These are phyloP conservation scores for Hyaloraphidium curvatum DNA, from an alignment of 192 early-diverging fungal species.

Conservation along the genomic window DNA sequence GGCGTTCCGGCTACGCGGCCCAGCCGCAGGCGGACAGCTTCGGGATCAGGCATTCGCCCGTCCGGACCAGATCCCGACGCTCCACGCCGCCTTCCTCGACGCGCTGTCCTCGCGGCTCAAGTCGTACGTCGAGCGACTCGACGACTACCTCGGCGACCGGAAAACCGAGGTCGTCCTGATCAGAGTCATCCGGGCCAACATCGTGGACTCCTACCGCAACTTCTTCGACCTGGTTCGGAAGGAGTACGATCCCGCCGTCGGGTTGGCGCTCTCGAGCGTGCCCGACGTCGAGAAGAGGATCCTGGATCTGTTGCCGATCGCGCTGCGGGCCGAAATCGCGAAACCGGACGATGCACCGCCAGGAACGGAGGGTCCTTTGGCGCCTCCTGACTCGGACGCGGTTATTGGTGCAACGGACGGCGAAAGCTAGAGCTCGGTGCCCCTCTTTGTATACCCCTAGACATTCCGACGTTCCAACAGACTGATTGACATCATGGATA, in stretches of 20 bases:
- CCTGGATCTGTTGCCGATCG: too few species aligned
- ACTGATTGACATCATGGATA: too few species aligned
- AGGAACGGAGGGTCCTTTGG: too few species aligned
- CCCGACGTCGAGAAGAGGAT: too few species aligned
- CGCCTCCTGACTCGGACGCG: too few species aligned
- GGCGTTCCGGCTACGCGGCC: slow-evolving; percentile 25
- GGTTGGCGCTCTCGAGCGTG: too few species aligned
- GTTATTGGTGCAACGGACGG: too few species aligned
- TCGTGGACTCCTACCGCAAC: slow-evolving; percentile 24
- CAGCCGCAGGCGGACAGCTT: slow-evolving; percentile 16
- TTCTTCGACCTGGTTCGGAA: slow-evolving; percentile 21
- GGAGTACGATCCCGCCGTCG: neutral
- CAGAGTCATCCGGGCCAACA: slow-evolving; percentile 42
- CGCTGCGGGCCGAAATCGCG: too few species aligned
- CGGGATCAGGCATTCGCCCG: slow-evolving; percentile 28
- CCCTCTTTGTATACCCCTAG: too few species aligned
- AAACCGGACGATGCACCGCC: too few species aligned
- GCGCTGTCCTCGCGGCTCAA: slow-evolving; percentile 25
- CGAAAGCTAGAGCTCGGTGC: too few species aligned
- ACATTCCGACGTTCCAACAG: too few species aligned
- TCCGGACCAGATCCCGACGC: slow-evolving; percentile 10
- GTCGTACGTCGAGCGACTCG: slow-evolving; percentile 31
- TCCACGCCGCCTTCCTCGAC: slow-evolving; percentile 25
- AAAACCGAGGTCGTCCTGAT: slow-evolving; percentile 58
- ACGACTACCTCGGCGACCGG: slow-evolving; percentile 50